Evolutionary conservation across 139 green algal genomes (phyloP).

Genomic region (Tetradesmus obliquus): DNA sequence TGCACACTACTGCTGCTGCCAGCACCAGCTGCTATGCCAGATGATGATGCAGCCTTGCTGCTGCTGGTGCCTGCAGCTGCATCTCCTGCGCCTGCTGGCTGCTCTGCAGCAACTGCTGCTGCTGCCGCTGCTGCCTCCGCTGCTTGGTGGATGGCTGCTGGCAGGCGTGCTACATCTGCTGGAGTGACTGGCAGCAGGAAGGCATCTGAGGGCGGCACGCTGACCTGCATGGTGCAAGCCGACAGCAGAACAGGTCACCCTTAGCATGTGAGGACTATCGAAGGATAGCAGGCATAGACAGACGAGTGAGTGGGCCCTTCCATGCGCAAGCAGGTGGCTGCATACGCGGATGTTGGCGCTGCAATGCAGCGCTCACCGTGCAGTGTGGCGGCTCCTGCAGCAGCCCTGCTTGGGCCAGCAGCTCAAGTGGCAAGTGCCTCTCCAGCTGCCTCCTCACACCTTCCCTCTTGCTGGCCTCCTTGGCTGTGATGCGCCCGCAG

Average conservation of each 20-base stretch:
- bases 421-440: constrained; percentile 61
- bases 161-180: constrained; percentile 63
- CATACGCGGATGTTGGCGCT: neutral
- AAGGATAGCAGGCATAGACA: too few species aligned
- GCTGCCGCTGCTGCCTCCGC: constrained; percentile 16
- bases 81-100: neutral
- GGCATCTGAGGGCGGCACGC: constrained; percentile 56
- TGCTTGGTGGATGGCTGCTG: constrained; percentile 37
- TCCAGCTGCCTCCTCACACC: constrained; percentile 70
- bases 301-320: too few species aligned
- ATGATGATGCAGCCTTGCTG: neutral
- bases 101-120: constrained; percentile 2
- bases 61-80: constrained; percentile 7
- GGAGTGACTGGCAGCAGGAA: constrained; percentile 60
- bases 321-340: neutral
- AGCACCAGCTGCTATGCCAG: neutral
- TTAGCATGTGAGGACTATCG: too few species aligned
- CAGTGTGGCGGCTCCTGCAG: constrained; percentile 70
- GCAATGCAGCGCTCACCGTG: constrained; percentile 21
- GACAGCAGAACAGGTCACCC: neutral
- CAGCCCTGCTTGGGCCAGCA: constrained; percentile 80
- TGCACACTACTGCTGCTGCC: neutral
- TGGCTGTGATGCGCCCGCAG: constrained; percentile 74
- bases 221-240: constrained; percentile 52
- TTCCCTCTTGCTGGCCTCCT: constrained; percentile 75